Percentiles rank a stretch among this genome's conserved stretches.
Conservation (phyloP, 805 yeast genomes). For the Blastobotrys terrestris region DNA sequence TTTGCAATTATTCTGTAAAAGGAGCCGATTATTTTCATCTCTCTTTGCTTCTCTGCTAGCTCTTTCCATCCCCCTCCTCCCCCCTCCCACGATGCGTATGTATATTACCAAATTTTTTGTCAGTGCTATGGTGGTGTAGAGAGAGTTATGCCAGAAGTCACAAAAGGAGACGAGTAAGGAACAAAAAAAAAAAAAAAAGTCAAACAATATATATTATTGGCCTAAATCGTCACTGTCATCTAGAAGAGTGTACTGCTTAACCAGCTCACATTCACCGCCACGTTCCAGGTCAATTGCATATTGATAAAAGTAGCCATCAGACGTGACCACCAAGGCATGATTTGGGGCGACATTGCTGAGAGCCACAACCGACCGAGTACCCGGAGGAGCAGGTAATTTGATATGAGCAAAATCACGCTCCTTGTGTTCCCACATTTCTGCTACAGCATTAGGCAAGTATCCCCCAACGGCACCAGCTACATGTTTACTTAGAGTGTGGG, state of each 20-base stretch:
- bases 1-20: too few relatives aligned
- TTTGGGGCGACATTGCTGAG: conserved; percentile 26
- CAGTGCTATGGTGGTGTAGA: too few relatives aligned
- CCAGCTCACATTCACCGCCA: conserved; percentile 87
- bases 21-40: too few relatives aligned
- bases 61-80: too few relatives aligned
- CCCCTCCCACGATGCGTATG: too few relatives aligned
- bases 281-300: conserved; percentile 78
- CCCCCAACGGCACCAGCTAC: conserved; percentile 81
- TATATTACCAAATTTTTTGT: too few relatives aligned
- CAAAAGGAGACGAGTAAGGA: background rate
- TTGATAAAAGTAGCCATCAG: conserved; percentile 73
- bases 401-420: conserved; percentile 87
- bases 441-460: conserved; percentile 72
- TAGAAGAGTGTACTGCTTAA: conserved; percentile 59
- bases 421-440: conserved; percentile 75
- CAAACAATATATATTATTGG: background rate
- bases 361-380: conserved; percentile 30
- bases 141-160: background rate
- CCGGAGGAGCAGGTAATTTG: conserved; percentile 48
- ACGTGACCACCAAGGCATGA: conserved; percentile 65
- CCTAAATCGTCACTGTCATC: conserved; percentile 10
- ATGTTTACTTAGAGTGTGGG: conserved; percentile 31
- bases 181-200: too few relatives aligned
- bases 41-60: too few relatives aligned